Evolutionary conservation across 441 rosid species (phyloP), one percentile per base, ranked within the genome.

Genomic region (Populus hybrid): DNA sequence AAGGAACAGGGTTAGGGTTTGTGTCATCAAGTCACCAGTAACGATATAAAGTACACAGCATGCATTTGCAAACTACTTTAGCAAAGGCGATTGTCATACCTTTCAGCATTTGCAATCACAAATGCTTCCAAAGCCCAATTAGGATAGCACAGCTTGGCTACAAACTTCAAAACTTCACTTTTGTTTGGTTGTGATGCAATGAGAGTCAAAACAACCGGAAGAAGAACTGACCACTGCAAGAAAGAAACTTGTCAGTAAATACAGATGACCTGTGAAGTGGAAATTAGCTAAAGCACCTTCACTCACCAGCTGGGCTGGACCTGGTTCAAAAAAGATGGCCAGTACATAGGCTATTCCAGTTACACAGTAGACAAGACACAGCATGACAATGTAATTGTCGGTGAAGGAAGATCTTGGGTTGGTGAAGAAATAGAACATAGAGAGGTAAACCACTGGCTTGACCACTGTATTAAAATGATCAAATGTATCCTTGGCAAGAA

Each of bases 131-230:
- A 74, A 71, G 97, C 97, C 98, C 99, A 96, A 80, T 88, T 86
- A 11, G 97, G 93, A 76, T 94, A 96, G 86, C 97, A 87, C 73
- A 94, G 80, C 72, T 89, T 76, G 11, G 91, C 80, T 75, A 92
- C 76, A 35, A 64, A 78, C 85, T 76, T 88, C 82, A 88, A 36
- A 59, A 80, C 73, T 76, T 77, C 73, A 81, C 83, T 82, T 32
- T 78, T 79, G 70, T 77, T 84, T 2, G 85, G 82, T 80, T 81
- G 86, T 12, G 98, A 90, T 63, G 98, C 94, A 10, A 94, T 74
- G 36, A 96, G 99, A 67, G 98, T 96, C 83, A 93, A 88, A 84
- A 96, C 98, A 11, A 96, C 97, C 0, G 98, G 99, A 86, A 96
- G 93, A 81, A 96, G 97, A 80, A 96, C 99, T 3, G 98, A 88